phyloP scores from a whole-genome alignment of 1,139 yeast genomes.

The Wickerhamomyces sp. region DNA sequence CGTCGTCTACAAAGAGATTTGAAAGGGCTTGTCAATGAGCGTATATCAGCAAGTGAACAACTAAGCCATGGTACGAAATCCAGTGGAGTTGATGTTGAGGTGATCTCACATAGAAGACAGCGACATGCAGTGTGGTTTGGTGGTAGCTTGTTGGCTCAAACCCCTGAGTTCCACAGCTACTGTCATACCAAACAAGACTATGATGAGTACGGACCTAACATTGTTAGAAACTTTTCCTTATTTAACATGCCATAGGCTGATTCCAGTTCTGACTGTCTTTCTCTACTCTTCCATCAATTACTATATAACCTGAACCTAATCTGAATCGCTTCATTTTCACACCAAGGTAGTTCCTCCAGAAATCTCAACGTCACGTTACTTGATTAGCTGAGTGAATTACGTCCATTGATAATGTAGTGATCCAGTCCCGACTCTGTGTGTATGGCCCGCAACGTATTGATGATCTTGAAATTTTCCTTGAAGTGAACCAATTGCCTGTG shows the following conservation, averaged over 20 bases:
- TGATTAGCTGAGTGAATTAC: too few species aligned
- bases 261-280: too few species aligned
- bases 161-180: conserved; percentile 92
- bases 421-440: too few species aligned
- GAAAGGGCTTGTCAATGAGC: conserved; percentile 78
- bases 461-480: too few species aligned
- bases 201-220: conserved; percentile 96
- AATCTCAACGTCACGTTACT: too few species aligned
- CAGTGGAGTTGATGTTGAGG: conserved; percentile 96
- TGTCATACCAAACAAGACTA: conserved; percentile 97
- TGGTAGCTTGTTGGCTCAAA: conserved; percentile 93
- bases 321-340: too few species aligned
- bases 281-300: too few species aligned
- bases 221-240: conserved; percentile 92
- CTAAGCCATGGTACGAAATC: conserved; percentile 74
- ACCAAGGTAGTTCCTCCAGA: too few species aligned
- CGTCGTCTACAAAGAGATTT: conserved; percentile 95
- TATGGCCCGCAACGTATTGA: too few species aligned
- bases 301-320: too few species aligned
- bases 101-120: conserved; percentile 94
- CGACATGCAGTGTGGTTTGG: conserved; percentile 99
- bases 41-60: conserved; percentile 78
- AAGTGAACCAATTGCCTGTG: too few species aligned
- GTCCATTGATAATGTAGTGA: too few species aligned
- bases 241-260: conserved; percentile 80